Base-by-base conservation (phyloP, 1,284 basidiomycete species). In the Ganoderma lingzhi region DNA sequence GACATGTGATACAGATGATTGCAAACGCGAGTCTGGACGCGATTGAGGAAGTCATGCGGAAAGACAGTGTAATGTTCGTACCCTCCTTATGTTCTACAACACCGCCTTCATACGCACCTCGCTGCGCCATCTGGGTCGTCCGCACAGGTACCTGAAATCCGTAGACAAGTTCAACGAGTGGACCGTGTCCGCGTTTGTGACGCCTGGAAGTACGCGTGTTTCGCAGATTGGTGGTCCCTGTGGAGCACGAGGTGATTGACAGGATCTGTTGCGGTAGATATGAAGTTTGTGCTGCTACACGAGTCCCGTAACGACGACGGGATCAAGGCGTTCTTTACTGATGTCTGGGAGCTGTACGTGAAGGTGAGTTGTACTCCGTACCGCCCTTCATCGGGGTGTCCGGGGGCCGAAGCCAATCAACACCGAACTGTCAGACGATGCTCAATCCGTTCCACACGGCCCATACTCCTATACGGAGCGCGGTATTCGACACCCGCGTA, bases 151-250 rank as follows among this genome's bases (percentile, higher is more conserved):
- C 80, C 85, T 98, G 69, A 96, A 96, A 78, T 90, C 90, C 28
- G 90, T 98, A 67, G 96, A 98, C 86, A 94, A 93, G 82, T 97
- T 98, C 83, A 98, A 98, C 78, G 97, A 98, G 79, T 98, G 97
- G 96, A 96, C 90, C 1, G 91, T 98, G 28, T 98, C 96, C 10
- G 96, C 94, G 39, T 98, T 97, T 82, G 86, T 98, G 19, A 97
- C 96, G 0, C 92, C 96, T 3, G 94, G 93, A 72, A 97, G 96
- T 98, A 82, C 83, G 95, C 82, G 64, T 53, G 48, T 61, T 28
- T 42, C 23, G 59, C 59, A 15, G 37, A 37, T 59, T 59, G 2
- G 56, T 32, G 15, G 10, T 9, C 35, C 37, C 23, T 30, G 15
- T 61, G 59, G 41, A 15, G 23, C 59, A 30, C 28, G 37, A 61